These are phyloP conservation scores for Chaetomidium leptoderma DNA, from an alignment of 495 filamentous ascomycete genomes.

Conservation along the genomic window DNA sequence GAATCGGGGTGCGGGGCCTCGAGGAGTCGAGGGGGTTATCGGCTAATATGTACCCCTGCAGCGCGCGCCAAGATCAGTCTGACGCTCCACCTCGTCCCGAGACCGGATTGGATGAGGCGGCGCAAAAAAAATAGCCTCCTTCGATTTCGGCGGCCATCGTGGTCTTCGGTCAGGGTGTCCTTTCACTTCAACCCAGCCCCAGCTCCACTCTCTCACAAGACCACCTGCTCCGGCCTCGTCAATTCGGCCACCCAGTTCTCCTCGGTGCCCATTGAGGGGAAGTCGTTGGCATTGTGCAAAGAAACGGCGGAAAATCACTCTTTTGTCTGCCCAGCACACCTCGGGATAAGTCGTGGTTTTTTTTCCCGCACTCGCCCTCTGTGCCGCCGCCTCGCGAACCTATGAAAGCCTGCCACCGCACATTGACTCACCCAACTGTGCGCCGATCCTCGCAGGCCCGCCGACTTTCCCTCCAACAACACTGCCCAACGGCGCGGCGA, in stretches of 20 bases:
- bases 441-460: slow-evolving; percentile 4
- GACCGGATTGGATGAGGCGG: slow-evolving; percentile 19
- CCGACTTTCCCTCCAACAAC: not conserved
- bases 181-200: slow-evolving; percentile 1
- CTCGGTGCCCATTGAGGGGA: slow-evolving; percentile 9
- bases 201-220: slow-evolving; percentile 18
- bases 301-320: not conserved
- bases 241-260: slow-evolving; percentile 1
- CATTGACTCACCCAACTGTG: slow-evolving; percentile 14
- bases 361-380: slow-evolving; percentile 5
- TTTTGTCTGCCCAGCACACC: not conserved
- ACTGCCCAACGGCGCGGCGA: slow-evolving; percentile 2
- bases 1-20: not conserved
- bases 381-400: not conserved
- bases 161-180: not conserved
- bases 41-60: slow-evolving; percentile 19
- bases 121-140: slow-evolving; percentile 16
- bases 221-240: slow-evolving; percentile 4
- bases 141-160: not conserved
- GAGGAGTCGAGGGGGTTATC: slow-evolving; percentile 8
- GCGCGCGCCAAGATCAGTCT: slow-evolving; percentile 11
- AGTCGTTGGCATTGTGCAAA: not conserved
- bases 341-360: not conserved
- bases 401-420: not conserved
- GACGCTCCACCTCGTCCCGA: slow-evolving; percentile 7